Conservation (phyloP, 169 alveolate species). For the Perkinsus olseni region DNA sequence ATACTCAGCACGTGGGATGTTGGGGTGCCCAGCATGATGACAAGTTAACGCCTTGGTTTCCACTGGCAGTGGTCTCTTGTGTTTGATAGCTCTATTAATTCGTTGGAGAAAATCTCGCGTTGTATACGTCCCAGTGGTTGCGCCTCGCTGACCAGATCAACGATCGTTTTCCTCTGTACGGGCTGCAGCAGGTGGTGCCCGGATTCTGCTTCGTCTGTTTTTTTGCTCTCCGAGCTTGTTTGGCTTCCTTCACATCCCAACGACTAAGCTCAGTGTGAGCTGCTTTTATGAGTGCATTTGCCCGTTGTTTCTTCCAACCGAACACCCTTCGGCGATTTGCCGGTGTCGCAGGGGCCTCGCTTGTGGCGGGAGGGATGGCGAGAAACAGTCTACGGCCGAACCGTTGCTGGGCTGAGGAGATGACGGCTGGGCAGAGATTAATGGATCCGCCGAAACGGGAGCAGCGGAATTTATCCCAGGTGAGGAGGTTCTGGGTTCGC, state of each 20-base stretch:
- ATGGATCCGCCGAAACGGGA: not conserved
- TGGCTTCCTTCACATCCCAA: no score
- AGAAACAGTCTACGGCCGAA: not conserved
- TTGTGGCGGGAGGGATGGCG: not conserved
- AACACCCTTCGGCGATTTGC: not conserved
- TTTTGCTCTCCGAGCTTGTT: not conserved
- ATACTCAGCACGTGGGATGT: not conserved
- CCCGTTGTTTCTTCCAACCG: not conserved
- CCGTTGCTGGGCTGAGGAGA: not conserved
- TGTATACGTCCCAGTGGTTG: no score
- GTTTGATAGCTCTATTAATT: not conserved
- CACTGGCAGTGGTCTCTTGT: not conserved
- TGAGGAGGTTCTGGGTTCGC: no score
- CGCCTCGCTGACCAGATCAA: no score
- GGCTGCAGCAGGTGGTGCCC: not conserved
- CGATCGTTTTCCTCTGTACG: not conserved
- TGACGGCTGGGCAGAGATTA: not conserved
- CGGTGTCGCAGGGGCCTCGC: not conserved
- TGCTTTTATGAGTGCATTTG: not conserved
- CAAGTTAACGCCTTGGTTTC: not conserved
- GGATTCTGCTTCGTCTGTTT: not conserved
- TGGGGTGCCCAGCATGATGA: not conserved
- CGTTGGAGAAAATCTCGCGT: no score
- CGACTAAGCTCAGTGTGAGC: no score
- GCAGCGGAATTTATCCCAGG: not conserved